Base-by-base conservation (phyloP, 257 asterid species). In the Ballota nigra region DNA sequence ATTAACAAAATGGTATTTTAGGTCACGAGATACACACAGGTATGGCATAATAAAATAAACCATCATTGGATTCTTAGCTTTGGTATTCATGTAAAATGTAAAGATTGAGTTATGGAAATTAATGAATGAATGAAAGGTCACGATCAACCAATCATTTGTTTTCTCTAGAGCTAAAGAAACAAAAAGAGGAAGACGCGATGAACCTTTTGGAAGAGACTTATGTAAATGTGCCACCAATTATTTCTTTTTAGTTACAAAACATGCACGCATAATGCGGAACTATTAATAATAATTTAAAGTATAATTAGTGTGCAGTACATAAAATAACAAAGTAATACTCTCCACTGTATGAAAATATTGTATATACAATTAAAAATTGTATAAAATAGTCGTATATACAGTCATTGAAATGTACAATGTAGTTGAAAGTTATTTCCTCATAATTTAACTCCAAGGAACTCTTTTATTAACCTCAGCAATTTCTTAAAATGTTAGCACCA, bases 51-150 rank as follows among this genome's bases (percentile, higher is more conserved):
- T 0, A 40, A 11, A 40, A 2, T 0, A 9, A 41, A 13, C 13
- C 6, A 15, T n/a, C 79, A 59, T 75, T 10, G 70, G 79, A 75
- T 68, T 34, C 81, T 51, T 61, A 24, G 18, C n/a, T n/a, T n/a
- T n/a, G n/a, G n/a, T n/a, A n/a, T n/a, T n/a, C n/a, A 6, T 12
- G 40, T 7, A 55, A 56, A 41, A 16, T 49, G 55, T 41, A 20
- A 0, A 49, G 67, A 68, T 70, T 57, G 53, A 15, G 57, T 43
- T 34, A 13, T 36, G 31, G 73, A 56, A 69, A 53, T 69, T 3
- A 69, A 53, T 69, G 43, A 69, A 53, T 69, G 6, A 69, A 53
- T 69, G 43, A 16, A 41, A 45, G 52, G 53, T 70, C 77, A 70
- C 69, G 73, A 65, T 64, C 38, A 6, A 29, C 55, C 51, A 43